Base-by-base conservation (phyloP, 2,329 filamentous ascomycete genomes). In the Balansia obtecta region DNA sequence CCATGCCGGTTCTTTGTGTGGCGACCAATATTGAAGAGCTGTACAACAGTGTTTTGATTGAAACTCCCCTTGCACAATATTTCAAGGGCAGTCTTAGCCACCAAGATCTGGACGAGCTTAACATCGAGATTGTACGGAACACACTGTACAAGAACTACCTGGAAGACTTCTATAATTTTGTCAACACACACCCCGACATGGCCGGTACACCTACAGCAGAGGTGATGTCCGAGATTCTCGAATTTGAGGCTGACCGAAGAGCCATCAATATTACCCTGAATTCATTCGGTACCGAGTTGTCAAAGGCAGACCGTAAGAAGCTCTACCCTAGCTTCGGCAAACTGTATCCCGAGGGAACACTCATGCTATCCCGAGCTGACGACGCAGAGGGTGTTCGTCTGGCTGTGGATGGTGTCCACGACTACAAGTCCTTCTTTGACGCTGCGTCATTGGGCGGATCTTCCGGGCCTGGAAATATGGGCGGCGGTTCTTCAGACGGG, bases 191-290 rank as follows among this genome's bases (percentile, higher is more conserved):
- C 63, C 75, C 89, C 0, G 91, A 95, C 41, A 85, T 97, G 71
- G 76, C 79, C 38, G 87, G 88, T 38, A 94, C 90, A 7, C 89
- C 93, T 1, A 98, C 93, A 0, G 77, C 88, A 42, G 89, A 95
- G 61, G 83, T 96, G 65, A 98, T 98, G 93, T 83, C 85, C 8
- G 91, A 97, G 71, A 87, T 96, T 48, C 75, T 98, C 46, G 87
- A 95, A 64, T 98, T 98, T 60, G 93, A 98, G 73, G 93, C 94
- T 22, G 93, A 98, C 65, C 81, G 93, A 58, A 82, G 93, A 65
- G 88, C 90, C 61, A 98, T 98, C 75, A 98, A 98, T 72, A 98
- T 98, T 68, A 98, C 93, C 1, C 80, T 98, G 60, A 98, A 98
- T 75, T 96, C 90, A 0, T 97, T 98, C 61, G 93, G 93, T 55